Conservation (phyloP, 2,329 filamentous ascomycete species). For the Fusarium graminum region DNA sequence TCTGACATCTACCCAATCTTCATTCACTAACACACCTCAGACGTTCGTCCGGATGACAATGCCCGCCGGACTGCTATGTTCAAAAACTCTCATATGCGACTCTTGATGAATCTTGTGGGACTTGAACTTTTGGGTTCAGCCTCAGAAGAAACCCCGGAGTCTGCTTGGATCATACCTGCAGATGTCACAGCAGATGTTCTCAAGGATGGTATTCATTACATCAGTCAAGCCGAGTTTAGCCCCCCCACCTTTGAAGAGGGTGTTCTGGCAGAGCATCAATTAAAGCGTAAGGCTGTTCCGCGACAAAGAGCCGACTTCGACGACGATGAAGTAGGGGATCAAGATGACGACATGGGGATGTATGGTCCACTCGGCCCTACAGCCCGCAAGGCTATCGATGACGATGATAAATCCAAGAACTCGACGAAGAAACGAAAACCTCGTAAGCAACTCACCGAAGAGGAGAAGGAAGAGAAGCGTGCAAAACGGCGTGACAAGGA, state of each 20-base stretch:
- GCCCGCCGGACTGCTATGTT: conserved; percentile 81
- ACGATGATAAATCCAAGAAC: conserved; percentile 67
- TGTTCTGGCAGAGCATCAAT: conserved; percentile 78
- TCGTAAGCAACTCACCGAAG: conserved; percentile 66
- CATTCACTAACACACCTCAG: conserved; percentile 57
- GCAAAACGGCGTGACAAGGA: conserved; percentile 75
- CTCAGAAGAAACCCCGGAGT: conserved; percentile 78
- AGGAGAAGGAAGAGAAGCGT: conserved; percentile 74
- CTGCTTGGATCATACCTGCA: conserved; percentile 82
- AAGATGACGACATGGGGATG: conserved; percentile 69
- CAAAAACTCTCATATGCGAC: conserved; percentile 87
- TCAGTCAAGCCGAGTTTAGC: conserved; percentile 82
- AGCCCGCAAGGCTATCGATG: conserved; percentile 64
- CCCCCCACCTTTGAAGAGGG: conserved; percentile 84
- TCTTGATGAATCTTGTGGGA: conserved; percentile 83
- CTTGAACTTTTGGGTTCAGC: conserved; percentile 69
- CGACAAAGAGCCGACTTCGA: conserved; percentile 74
- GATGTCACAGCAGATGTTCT: conserved; percentile 74
- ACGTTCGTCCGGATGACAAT: conserved; percentile 73
- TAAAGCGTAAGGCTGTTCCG: conserved; percentile 76
- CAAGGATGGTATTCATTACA: conserved; percentile 75
- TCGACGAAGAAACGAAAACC: conserved; percentile 61
- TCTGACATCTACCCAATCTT: neutral
- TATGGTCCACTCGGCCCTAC: conserved; percentile 80
- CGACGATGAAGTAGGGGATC: conserved; percentile 72